These are phyloP conservation scores for Rhizopus stolonifer DNA, from an alignment of 371 early-diverging fungal genomes.

Conservation along the genomic window DNA sequence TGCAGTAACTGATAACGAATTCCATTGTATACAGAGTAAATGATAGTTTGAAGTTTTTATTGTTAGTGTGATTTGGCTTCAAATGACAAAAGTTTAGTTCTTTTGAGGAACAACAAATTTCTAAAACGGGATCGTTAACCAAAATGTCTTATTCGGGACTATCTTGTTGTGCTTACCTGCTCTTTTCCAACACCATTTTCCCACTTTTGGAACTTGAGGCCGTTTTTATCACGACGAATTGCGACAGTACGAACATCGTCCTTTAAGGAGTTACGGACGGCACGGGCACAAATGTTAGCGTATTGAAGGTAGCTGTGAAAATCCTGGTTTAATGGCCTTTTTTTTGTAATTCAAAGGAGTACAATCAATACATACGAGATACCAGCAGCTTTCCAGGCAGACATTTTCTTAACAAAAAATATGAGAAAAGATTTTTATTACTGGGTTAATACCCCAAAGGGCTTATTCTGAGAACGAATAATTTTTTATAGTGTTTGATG, in stretches of 20 bases:
- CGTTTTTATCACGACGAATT: slow-evolving; percentile 70
- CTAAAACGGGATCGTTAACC: slow-evolving; percentile 7
- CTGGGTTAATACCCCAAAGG: not conserved
- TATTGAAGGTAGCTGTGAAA: slow-evolving; percentile 80
- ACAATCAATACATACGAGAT: slow-evolving; percentile 39
- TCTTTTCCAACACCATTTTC: slow-evolving; percentile 69
- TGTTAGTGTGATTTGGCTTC: not conserved
- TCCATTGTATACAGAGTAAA: not conserved
- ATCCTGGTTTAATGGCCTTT: not conserved
- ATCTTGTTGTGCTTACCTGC: slow-evolving; percentile 34
- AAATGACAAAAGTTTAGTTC: not conserved
- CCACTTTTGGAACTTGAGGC: slow-evolving; percentile 77
- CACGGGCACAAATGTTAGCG: slow-evolving; percentile 77
- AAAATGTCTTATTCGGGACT: not conserved
- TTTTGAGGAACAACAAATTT: slow-evolving; percentile 26
- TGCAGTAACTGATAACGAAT: not conserved
- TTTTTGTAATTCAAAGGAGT: not conserved
- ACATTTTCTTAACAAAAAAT: slow-evolving; percentile 32
- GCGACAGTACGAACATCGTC: slow-evolving; percentile 66
- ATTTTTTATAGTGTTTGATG: not conserved
- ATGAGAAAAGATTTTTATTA: slow-evolving; percentile 1
- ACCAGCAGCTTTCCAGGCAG: slow-evolving; percentile 59
- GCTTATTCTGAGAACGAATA: not conserved
- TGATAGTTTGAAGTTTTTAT: not conserved
- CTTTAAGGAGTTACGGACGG: slow-evolving; percentile 81